phyloP scores from a whole-genome alignment of 2,329 filamentous ascomycete species.

The Thelonectria rubi region DNA sequence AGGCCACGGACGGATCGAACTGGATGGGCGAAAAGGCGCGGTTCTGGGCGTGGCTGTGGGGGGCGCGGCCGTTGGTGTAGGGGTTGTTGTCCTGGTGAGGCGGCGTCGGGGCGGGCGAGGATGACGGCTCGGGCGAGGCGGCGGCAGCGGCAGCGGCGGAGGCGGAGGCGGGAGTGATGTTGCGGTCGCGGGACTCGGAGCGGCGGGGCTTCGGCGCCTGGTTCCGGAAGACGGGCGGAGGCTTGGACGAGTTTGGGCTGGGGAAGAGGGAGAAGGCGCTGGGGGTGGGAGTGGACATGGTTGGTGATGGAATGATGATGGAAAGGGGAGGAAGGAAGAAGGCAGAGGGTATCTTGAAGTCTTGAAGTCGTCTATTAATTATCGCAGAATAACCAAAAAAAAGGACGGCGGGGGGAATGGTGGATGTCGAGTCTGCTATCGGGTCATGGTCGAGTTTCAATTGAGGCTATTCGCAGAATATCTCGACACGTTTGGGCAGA shows the following conservation, averaged over 20 bases:
- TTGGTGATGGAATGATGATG: neutral
- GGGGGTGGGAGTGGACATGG: slow-evolving; percentile 53
- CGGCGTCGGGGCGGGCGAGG: neutral
- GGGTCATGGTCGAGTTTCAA: no score
- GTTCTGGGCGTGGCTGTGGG: slow-evolving; percentile 36
- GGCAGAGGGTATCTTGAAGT: neutral
- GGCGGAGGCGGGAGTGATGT: slow-evolving; percentile 38
- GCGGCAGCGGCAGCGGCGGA: slow-evolving; percentile 14
- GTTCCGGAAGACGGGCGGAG: slow-evolving; percentile 47
- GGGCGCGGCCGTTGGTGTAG: neutral
- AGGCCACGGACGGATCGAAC: slow-evolving; percentile 43
- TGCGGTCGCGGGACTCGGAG: slow-evolving; percentile 50
- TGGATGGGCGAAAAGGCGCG: slow-evolving; percentile 48
- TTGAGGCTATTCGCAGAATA: no score
- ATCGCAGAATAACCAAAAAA: no score
- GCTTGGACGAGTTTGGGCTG: slow-evolving; percentile 54
- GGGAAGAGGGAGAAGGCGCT: slow-evolving; percentile 68
- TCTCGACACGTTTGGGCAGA: neutral
- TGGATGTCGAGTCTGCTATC: no score
- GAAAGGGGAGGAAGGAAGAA: slow-evolving; percentile 1
- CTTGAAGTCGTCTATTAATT: no score
- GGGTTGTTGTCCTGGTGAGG: neutral
- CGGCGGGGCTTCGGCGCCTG: slow-evolving; percentile 52
- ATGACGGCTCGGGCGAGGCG: neutral
- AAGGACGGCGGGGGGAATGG: no score